Evolutionary conservation across 2,329 filamentous ascomycete species (phyloP).

Genomic region (Mariannaea sp.): DNA sequence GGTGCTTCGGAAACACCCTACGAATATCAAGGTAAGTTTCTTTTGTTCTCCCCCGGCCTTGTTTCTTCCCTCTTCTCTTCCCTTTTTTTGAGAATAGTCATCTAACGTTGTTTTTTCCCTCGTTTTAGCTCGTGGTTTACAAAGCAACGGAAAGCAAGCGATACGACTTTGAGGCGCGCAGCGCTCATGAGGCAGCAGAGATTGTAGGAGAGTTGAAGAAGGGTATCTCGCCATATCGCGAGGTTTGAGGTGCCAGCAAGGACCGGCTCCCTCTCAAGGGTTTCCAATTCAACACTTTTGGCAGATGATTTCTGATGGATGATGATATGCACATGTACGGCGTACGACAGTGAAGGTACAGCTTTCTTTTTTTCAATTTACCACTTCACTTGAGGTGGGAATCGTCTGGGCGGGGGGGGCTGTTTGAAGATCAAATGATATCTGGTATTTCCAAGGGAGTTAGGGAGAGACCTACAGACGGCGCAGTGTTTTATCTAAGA

Average conservation of each 20-base stretch:
- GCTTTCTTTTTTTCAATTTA: no score
- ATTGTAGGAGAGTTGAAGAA: slow-evolving; percentile 80
- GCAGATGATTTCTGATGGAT: background rate
- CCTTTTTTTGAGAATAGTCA: background rate
- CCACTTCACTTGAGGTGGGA: no score
- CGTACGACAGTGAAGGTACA: background rate
- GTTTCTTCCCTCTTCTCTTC: no score
- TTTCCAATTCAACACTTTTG: background rate
- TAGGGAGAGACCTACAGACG: no score
- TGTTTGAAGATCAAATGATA: no score
- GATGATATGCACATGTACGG: background rate
- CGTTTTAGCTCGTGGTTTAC: slow-evolving; percentile 71
- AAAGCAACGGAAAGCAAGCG: slow-evolving; percentile 77
- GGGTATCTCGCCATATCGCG: slow-evolving; percentile 70
- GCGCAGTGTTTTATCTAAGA: no score
- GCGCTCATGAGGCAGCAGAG: slow-evolving; percentile 72
- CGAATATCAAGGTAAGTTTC: slow-evolving; percentile 77
- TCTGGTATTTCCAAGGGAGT: no score
- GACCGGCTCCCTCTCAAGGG: background rate
- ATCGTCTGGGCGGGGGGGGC: no score
- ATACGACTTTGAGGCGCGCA: slow-evolving; percentile 84
- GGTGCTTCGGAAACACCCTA: slow-evolving; percentile 77
- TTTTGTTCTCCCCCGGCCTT: no score
- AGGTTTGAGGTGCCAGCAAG: slow-evolving; percentile 40
- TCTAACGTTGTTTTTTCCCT: no score